These are phyloP conservation scores for Starmerella tilneyi DNA, from an alignment of 805 yeast genomes.

Conservation along the genomic window DNA sequence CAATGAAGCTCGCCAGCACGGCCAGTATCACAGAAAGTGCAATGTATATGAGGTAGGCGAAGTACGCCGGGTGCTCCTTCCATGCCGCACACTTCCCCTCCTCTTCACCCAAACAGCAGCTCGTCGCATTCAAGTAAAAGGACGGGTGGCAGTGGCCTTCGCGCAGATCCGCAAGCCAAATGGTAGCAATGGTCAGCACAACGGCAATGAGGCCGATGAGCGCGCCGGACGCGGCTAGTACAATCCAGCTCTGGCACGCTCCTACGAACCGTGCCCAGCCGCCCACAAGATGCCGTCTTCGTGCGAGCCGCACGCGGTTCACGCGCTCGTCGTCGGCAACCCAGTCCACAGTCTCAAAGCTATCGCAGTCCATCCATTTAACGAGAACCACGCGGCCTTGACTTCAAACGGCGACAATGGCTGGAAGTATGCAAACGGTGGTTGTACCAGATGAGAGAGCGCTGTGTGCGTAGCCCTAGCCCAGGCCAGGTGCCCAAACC, in stretches of 20 bases:
- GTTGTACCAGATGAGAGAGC: too few species aligned
- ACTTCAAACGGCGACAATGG: neutral
- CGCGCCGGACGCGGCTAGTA: slow-evolving; percentile 64
- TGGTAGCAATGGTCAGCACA: slow-evolving; percentile 66
- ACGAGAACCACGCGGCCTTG: too few species aligned
- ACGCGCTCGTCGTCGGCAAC: slow-evolving; percentile 42
- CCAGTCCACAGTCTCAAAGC: slow-evolving; percentile 46
- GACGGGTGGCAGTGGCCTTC: slow-evolving; percentile 65
- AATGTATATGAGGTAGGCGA: slow-evolving; percentile 47
- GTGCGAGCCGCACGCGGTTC: slow-evolving; percentile 22
- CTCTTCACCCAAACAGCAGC: slow-evolving; percentile 69
- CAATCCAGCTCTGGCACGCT: slow-evolving; percentile 54
- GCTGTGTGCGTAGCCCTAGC: too few species aligned
- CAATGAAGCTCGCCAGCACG: slow-evolving; percentile 53
- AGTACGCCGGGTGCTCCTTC: slow-evolving; percentile 48
- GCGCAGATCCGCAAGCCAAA: slow-evolving; percentile 70
- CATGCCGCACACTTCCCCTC: slow-evolving; percentile 48
- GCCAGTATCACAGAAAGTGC: slow-evolving; percentile 53
- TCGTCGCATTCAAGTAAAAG: slow-evolving; percentile 58
- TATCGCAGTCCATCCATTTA: slow-evolving; percentile 5
- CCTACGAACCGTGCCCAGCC: slow-evolving; percentile 7
- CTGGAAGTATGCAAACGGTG: too few species aligned
- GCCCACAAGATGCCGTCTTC: slow-evolving; percentile 5
- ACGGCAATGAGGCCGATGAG: slow-evolving; percentile 78
- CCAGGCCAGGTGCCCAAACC: too few species aligned